phyloP scores from a whole-genome alignment of 352 stramenopile species.

The Porosira glacialis region DNA sequence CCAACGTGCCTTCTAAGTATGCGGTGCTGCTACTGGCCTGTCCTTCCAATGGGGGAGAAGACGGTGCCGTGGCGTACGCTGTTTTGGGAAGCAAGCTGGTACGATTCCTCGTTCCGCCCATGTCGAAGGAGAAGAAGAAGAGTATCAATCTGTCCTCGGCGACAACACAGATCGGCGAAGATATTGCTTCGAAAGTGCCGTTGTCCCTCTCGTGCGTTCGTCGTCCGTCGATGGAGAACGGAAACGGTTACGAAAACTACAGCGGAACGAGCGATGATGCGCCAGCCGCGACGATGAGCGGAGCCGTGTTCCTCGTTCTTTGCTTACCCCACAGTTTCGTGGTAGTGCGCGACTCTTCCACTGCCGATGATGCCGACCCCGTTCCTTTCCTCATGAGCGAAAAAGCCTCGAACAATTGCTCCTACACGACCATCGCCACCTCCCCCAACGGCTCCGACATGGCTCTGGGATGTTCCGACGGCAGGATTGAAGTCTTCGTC shows the following conservation, averaged over 20 bases:
- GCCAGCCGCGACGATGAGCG: not conserved
- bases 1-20: no score
- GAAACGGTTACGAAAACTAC: constrained; percentile 4
- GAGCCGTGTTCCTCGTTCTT: constrained; percentile 42
- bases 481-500: constrained; percentile 65
- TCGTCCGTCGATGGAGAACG: constrained; percentile 8
- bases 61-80: no score
- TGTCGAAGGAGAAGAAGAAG: no score
- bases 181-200: no score
- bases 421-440: constrained; percentile 37
- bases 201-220: no score
- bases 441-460: constrained; percentile 59
- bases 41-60: no score
- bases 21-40: no score
- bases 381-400: constrained; percentile 37
- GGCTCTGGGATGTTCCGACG: constrained; percentile 55
- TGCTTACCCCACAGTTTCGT: constrained; percentile 21
- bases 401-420: constrained; percentile 11
- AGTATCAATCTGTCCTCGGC: no score
- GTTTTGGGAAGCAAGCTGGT: no score
- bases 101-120: no score
- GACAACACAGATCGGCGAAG: no score
- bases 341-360: constrained; percentile 32
- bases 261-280: constrained; percentile 5
- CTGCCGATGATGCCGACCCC: not conserved